phyloP scores from a whole-genome alignment of 805 yeast genomes.

The Yarrowia sp. region DNA sequence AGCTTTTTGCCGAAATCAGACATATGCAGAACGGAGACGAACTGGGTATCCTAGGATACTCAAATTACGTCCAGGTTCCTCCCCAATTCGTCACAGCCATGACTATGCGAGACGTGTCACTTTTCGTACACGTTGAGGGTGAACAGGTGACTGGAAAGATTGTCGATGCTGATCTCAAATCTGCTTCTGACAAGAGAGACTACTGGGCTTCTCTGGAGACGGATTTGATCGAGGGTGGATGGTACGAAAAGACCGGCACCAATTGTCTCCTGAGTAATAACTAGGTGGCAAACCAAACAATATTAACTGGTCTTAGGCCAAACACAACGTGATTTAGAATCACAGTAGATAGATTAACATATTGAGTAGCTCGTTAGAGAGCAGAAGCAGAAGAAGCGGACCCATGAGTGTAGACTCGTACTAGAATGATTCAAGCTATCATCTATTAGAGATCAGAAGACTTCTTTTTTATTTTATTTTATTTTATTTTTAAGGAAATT shows the following conservation, averaged over 20 bases:
- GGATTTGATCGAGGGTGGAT: not conserved
- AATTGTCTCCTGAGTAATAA: not conserved
- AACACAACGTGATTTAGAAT: not conserved
- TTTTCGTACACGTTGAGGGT: not conserved
- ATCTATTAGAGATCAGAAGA: too few species aligned
- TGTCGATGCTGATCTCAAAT: constrained; percentile 10
- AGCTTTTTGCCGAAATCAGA: not conserved
- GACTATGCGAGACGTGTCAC: constrained; percentile 21
- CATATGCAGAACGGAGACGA: constrained; percentile 6
- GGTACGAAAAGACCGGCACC: not conserved
- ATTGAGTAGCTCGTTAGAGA: not conserved
- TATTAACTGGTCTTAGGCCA: too few species aligned
- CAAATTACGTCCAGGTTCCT: constrained; percentile 1
- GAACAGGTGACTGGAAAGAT: not conserved
- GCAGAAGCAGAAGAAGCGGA: too few species aligned
- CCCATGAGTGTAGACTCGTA: too few species aligned
- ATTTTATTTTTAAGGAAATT: too few species aligned
- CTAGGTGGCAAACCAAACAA: not conserved
- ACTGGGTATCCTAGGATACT: constrained; percentile 9
- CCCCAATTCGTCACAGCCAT: not conserved
- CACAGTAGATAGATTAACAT: not conserved
- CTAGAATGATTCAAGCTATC: too few species aligned
- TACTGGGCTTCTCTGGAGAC: constrained; percentile 8
- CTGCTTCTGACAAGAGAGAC: not conserved
- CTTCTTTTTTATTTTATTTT: too few species aligned